Conservation (phyloP, 2,329 filamentous ascomycete genomes). For the Conoideocrella luteorostrata region DNA sequence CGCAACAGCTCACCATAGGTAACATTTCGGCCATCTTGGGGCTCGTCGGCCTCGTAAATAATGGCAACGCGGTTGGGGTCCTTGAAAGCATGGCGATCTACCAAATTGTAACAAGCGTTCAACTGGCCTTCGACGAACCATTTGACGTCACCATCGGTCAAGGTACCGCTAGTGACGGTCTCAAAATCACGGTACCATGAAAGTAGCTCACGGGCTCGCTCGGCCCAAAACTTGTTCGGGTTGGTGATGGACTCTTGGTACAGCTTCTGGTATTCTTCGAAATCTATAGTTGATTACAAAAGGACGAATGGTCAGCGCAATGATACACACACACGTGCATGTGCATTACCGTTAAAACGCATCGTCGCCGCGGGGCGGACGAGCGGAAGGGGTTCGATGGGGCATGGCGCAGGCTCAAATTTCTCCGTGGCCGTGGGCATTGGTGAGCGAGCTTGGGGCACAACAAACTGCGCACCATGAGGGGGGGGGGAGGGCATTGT, state of each 20-base stretch:
- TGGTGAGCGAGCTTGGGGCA: background rate
- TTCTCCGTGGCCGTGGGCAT: too few relatives aligned
- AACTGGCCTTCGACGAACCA: constrained; percentile 94
- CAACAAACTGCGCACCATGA: background rate
- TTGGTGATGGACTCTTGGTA: constrained; percentile 84
- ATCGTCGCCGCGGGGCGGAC: constrained; percentile 2
- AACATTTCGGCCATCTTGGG: constrained; percentile 76
- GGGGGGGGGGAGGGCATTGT: constrained; percentile 6
- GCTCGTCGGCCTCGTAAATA: constrained; percentile 97
- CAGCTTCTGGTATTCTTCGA: constrained; percentile 61
- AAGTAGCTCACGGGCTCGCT: constrained; percentile 78
- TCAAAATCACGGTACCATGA: constrained; percentile 89
- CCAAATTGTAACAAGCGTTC: constrained; percentile 95
- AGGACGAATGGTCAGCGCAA: background rate
- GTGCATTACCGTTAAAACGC: too few relatives aligned
- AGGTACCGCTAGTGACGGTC: constrained; percentile 73
- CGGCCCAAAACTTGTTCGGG: constrained; percentile 85
- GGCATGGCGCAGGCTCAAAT: constrained; percentile 1
- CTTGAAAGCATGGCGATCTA: constrained; percentile 94
- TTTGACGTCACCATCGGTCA: constrained; percentile 74
- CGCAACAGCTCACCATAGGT: constrained; percentile 90
- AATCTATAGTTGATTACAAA: constrained; percentile 30
- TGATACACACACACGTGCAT: background rate
- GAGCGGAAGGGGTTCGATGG: constrained; percentile 2
- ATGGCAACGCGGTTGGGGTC: constrained; percentile 90